Evolutionary conservation across 1,139 yeast genomes (phyloP).

Genomic region (Fermentozyma sake): DNA sequence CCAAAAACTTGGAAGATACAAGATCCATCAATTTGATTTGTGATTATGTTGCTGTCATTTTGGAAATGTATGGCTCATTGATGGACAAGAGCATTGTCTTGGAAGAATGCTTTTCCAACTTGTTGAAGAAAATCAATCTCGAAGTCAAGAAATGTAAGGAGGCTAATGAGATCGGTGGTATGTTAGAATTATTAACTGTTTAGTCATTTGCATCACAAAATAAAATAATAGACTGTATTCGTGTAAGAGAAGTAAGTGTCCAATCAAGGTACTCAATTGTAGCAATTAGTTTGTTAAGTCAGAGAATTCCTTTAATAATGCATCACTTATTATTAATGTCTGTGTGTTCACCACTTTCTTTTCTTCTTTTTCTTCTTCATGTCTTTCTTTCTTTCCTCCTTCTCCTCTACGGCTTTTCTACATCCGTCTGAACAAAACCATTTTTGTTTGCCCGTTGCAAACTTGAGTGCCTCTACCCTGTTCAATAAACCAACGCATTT

Average conservation of each 20-base stretch:
- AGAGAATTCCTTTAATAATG: too few relatives aligned
- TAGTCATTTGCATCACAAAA: too few relatives aligned
- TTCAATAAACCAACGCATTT: slow-evolving; percentile 43
- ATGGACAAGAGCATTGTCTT: slow-evolving; percentile 76
- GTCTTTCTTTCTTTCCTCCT: slow-evolving; percentile 4
- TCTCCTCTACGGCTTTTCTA: slow-evolving; percentile 14
- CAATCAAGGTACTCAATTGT: too few relatives aligned
- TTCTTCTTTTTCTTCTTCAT: slow-evolving; percentile 14
- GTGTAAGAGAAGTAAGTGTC: too few relatives aligned
- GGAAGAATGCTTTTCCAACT: slow-evolving; percentile 61
- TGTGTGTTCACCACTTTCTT: slow-evolving; percentile 5
- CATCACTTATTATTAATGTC: slow-evolving; percentile 2
- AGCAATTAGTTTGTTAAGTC: too few relatives aligned
- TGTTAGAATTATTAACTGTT: slow-evolving; percentile 75
- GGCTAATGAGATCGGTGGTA: slow-evolving; percentile 87
- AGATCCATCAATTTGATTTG: slow-evolving; percentile 71
- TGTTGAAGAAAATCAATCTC: slow-evolving; percentile 55
- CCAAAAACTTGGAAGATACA: slow-evolving; percentile 71
- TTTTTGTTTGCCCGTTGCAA: slow-evolving; percentile 30
- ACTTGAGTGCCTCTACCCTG: slow-evolving; percentile 37
- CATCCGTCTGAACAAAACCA: slow-evolving; percentile 44
- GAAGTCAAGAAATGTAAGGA: slow-evolving; percentile 81
- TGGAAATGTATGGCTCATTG: slow-evolving; percentile 72
- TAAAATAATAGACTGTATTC: too few relatives aligned
- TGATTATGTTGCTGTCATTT: slow-evolving; percentile 77